Evolutionary conservation across 306 rosid genomes (phyloP).

Genomic region (Malus sieversii): DNA sequence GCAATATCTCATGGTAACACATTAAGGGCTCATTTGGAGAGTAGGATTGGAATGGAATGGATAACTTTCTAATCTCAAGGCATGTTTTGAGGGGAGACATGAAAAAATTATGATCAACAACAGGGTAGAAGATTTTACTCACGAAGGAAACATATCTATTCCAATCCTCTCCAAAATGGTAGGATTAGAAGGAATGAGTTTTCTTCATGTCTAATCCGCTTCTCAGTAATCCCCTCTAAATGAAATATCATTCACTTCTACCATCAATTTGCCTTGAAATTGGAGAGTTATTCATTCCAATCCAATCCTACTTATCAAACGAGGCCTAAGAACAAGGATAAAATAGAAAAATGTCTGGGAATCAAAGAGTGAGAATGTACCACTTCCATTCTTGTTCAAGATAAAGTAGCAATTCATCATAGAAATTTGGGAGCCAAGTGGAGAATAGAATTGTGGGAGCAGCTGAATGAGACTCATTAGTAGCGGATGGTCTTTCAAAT

Average conservation of each 20-base stretch:
- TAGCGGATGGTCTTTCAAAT: conserved; percentile 44
- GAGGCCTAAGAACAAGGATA: neutral
- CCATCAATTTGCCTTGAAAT: neutral
- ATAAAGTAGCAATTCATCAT: conserved; percentile 87
- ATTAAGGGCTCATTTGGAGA: neutral
- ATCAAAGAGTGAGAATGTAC: conserved; percentile 35
- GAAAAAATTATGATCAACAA: too few relatives aligned
- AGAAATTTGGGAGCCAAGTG: conserved; percentile 89
- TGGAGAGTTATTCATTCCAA: neutral
- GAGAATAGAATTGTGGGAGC: conserved; percentile 50
- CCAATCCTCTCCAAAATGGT: too few relatives aligned
- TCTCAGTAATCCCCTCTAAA: too few relatives aligned
- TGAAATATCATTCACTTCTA: neutral
- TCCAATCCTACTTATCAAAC: neutral
- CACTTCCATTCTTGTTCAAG: conserved; percentile 99
- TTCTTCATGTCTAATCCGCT: too few relatives aligned
- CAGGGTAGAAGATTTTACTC: too few relatives aligned
- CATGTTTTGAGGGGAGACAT: too few relatives aligned
- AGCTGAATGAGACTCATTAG: conserved; percentile 44
- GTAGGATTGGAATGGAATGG: too few relatives aligned
- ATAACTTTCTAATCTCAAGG: too few relatives aligned
- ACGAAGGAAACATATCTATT: too few relatives aligned
- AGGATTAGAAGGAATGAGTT: too few relatives aligned
- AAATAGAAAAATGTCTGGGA: neutral
- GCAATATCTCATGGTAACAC: neutral